Base-by-base conservation (phyloP, 2,329 filamentous ascomycete genomes). In the Aspergillus clavatus region DNA sequence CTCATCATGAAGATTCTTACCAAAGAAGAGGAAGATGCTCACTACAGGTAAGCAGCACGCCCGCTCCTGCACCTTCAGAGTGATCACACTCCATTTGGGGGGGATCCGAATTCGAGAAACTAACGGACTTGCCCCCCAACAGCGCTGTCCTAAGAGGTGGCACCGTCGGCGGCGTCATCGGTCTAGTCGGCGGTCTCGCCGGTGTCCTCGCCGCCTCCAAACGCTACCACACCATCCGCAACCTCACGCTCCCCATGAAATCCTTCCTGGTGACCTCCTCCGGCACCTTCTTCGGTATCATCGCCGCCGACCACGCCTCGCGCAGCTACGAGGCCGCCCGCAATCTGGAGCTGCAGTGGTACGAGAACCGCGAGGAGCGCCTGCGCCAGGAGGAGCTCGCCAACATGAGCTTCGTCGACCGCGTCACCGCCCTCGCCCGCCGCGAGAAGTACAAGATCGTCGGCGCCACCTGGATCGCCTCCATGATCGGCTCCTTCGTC, bases 1-100 rank as follows among this genome's bases (percentile, higher is more conserved):
- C 54, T 58, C 70, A 77, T 40, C 52, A 98, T 97, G 93, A 97
- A 96, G 84, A 77, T 97, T 65, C 79, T 97, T 66, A 94, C 87
- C 60, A 89, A 91, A 68, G 89, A 96, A 80, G 88, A 96, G 74
- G 90, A 96, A 73, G 68, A 77, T 49, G 87, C 80, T 43, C 90
- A 96, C 79, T 95, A 94, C 80, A 73, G 76, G 80, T 82, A 71
- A 40, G 72, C 23, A 18, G 4, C 16, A 31, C 49, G 45, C 46
- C 53, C 24, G 55, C 41, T n/a, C n/a, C n/a, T n/a, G n/a, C n/a
- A n/a, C n/a, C n/a, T n/a, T n/a, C n/a, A n/a, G n/a, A n/a, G n/a
- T n/a, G n/a, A n/a, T n/a, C n/a, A n/a, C n/a, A n/a, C n/a, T n/a
- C n/a, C n/a, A n/a, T n/a, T n/a, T n/a, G n/a, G n/a, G n/a, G n/a